Evolutionary conservation across 257 asterid species (phyloP).

Genomic region (Cynanchum wilfordii): DNA sequence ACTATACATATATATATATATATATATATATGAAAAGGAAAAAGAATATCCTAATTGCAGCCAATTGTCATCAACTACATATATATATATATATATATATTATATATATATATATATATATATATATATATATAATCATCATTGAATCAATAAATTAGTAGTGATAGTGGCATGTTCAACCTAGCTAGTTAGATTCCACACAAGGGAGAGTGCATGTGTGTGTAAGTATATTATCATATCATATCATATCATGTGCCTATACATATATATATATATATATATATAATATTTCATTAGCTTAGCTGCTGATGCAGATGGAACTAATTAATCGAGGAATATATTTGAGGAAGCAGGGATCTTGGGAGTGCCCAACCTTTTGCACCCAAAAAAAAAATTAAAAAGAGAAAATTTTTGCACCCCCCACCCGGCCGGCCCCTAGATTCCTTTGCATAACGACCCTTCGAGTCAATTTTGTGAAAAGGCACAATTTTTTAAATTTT

Average conservation of each 20-base stretch:
- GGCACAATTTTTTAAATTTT: not conserved
- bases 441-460: constrained; percentile 41
- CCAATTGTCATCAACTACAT: constrained; percentile 38
- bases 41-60: constrained; percentile 38
- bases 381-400: constrained; percentile 1
- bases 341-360: constrained; percentile 49
- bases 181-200: constrained; percentile 44
- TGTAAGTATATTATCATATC: not conserved
- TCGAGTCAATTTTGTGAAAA: constrained; percentile 32
- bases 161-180: constrained; percentile 20
- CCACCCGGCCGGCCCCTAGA: constrained; percentile 32
- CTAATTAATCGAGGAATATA: constrained; percentile 30
- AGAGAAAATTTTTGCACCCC: not conserved
- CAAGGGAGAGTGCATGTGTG: not conserved
- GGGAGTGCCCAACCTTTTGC: constrained; percentile 44
- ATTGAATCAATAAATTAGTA: constrained; percentile 17
- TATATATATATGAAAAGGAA: constrained; percentile 2
- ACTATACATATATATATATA: not conserved
- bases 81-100: no score
- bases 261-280: constrained; percentile 12
- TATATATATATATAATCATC: constrained; percentile 7
- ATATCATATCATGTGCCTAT: constrained; percentile 21
- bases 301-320: constrained; percentile 8
- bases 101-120: not conserved
- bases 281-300: no score